Evolutionary conservation across 345 rosid species (phyloP).

Genomic region (Noccaea caerulescens): DNA sequence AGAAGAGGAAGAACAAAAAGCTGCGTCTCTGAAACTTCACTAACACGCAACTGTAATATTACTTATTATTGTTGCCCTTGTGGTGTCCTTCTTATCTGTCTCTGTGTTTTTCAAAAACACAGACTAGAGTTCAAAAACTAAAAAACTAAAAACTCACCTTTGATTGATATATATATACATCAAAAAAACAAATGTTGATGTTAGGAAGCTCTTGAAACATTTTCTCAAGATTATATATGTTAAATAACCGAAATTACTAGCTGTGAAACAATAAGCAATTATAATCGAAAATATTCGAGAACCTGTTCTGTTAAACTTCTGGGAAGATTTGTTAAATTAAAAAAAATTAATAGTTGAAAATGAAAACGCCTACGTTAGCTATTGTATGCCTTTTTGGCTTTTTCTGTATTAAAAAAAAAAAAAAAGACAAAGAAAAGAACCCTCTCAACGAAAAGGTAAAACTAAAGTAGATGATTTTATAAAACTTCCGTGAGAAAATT

Average conservation of each 20-base stretch:
- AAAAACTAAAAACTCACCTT: neutral
- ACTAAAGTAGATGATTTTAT: neutral
- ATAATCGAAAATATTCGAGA: neutral
- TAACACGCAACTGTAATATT: conserved; percentile 42
- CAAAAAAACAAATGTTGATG: conserved; percentile 16
- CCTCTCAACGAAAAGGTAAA: neutral
- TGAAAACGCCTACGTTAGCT: neutral
- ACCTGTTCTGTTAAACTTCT: neutral
- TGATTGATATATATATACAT: conserved; percentile 9
- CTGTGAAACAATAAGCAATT: no score
- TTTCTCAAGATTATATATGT: neutral
- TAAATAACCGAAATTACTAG: no score
- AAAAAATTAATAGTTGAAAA: neutral
- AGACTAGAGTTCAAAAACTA: neutral
- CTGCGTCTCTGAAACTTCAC: conserved; percentile 37
- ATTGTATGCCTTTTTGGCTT: neutral
- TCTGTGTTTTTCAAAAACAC: conserved; percentile 19
- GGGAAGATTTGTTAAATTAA: neutral
- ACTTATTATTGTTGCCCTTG: conserved; percentile 33
- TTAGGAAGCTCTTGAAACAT: neutral
- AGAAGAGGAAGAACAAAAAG: conserved; percentile 41
- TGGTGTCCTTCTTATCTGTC: neutral
- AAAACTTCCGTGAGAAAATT: neutral
- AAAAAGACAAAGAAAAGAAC: conserved; percentile 16
- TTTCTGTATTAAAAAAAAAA: neutral